These are phyloP conservation scores for Zygosaccharomyces bailii DNA, from an alignment of 805 yeast genomes.

Conservation along the genomic window DNA sequence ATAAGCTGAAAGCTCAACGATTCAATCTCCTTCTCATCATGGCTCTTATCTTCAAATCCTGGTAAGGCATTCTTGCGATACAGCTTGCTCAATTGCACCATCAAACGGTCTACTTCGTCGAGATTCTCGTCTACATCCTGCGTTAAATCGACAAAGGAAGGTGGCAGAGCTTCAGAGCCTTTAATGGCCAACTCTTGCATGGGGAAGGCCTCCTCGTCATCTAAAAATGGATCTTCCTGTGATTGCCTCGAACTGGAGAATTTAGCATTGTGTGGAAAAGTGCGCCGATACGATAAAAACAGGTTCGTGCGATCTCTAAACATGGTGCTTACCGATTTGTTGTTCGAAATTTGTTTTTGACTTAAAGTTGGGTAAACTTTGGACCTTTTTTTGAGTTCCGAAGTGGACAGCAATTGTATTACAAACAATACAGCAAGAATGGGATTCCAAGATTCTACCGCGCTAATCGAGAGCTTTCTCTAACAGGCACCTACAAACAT, in stretches of 20 bases:
- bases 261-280: constrained; percentile 75
- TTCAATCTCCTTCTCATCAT: constrained; percentile 76
- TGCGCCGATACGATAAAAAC: constrained; percentile 81
- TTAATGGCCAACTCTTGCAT: constrained; percentile 33
- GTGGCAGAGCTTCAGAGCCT: constrained; percentile 64
- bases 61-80: constrained; percentile 84
- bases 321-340: constrained; percentile 45
- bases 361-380: background rate
- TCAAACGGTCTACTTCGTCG: constrained; percentile 47
- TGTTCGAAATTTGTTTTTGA: background rate
- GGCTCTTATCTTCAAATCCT: constrained; percentile 76
- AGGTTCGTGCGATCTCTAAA: constrained; percentile 93
- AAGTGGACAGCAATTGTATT: background rate
- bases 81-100: constrained; percentile 59
- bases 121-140: constrained; percentile 66
- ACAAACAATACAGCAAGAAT: background rate
- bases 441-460: background rate
- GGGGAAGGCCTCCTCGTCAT: constrained; percentile 30
- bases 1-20: constrained; percentile 71
- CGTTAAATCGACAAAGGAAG: constrained; percentile 72
- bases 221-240: constrained; percentile 26
- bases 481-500: too few species aligned
- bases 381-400: background rate
- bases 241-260: constrained; percentile 39
- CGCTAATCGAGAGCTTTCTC: too few species aligned